phyloP scores from a whole-genome alignment of 129 eudicot genomes.

The Flaveria sonorensis region DNA sequence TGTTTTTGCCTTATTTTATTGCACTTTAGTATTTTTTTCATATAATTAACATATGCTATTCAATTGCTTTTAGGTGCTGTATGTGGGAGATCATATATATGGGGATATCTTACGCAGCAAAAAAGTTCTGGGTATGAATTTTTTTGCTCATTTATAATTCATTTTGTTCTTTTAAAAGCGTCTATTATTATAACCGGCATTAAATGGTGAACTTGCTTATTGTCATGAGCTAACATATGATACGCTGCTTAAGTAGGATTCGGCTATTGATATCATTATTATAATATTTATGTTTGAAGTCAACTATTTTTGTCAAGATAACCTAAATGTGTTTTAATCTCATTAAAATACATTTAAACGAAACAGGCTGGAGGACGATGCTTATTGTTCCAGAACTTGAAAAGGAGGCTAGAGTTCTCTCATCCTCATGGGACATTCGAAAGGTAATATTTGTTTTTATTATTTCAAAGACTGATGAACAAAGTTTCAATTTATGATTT shows the following conservation, averaged over 20 bases:
- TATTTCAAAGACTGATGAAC: conserved; percentile 3
- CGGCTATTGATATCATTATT: no score
- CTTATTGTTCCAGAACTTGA: conserved; percentile 99
- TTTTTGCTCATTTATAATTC: background rate
- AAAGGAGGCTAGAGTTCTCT: conserved; percentile 76
- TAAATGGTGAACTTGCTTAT: conserved; percentile 1
- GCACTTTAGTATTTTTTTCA: background rate
- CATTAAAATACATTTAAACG: conserved; percentile 8
- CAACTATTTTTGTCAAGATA: background rate
- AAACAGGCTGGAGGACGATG: conserved; percentile 98
- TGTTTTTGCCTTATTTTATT: conserved; percentile 2
- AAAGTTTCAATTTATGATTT: background rate
- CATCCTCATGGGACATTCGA: conserved; percentile 63
- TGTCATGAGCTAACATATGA: background rate
- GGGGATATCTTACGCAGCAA: conserved; percentile 98
- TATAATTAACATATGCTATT: conserved; percentile 14
- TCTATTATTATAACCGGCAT: conserved; percentile 18
- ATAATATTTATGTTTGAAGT: no score
- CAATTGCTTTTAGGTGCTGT: conserved; percentile 61
- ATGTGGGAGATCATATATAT: conserved; percentile 97
- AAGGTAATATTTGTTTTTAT: conserved; percentile 52
- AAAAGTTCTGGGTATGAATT: conserved; percentile 73
- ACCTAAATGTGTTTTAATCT: background rate
- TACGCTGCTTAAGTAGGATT: background rate
- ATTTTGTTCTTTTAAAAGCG: background rate